Base-by-base conservation (phyloP, 495 filamentous ascomycete genomes). In the Jackrogersella multiformis region DNA sequence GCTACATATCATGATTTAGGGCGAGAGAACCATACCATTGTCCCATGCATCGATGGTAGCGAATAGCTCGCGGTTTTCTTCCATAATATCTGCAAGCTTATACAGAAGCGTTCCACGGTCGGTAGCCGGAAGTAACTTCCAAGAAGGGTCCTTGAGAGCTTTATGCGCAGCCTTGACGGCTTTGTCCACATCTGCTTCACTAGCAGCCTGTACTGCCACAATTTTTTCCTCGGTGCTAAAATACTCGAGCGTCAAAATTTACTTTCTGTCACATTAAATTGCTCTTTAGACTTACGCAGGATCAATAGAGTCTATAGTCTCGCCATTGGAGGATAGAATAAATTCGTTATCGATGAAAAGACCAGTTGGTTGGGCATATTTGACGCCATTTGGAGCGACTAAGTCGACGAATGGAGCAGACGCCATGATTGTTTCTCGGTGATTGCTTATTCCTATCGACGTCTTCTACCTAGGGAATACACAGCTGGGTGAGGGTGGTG, bases 121-220 rank as follows among this genome's bases (percentile, higher is more conserved):
- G 9, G 49, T 36, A 4, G 49, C 28, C 2, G 49, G 32, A 18
- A 53, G 49, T n/a, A 53, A 21, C 5, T 53, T 53, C 49, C 49
- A 53, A 13, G 49, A 53, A 35, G 49, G 49, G 36, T 36, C 49
- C 16, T 53, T 53, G 1, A 53, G 49, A 3, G 49, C 49, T 12
- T 53, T 53, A 53, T 36, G 49, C 10, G 49, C 49, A 18, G 49
- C 49, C 24, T 36, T 53, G 32, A 53, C 49, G 30, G 49, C 49
- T 6, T 36, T 53, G 20, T 53, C 49, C 6, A 53, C 49, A 12
- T 53, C 49, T 23, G 30, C 49, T 6, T 35, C 49, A 10, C 49
- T 38, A 34, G 49, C 49, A 10, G 49, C 49, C 18, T 53, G 49
- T n/a, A 53, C 49, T 21, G 49, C 10, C 3, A 18, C 49, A 18